Percentiles rank a stretch among this genome's conserved stretches.
Evolutionary conservation across 768 basidiomycete species (phyloP).

Genomic region (Mycena venus): DNA sequence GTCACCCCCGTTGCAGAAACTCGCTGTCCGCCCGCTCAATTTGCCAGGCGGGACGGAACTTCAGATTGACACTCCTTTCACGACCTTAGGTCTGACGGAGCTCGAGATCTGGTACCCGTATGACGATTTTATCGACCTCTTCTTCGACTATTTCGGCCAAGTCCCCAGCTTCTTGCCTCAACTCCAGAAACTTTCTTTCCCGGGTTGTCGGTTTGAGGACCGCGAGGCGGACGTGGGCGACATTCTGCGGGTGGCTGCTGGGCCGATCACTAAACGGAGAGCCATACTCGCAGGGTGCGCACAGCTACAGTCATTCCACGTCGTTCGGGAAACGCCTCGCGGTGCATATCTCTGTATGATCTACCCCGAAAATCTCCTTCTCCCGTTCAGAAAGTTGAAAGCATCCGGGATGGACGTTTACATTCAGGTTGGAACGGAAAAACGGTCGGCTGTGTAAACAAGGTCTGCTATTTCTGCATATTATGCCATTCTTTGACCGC

Average conservation of each 20-base stretch:
- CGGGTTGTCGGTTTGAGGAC: background rate
- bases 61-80: no score
- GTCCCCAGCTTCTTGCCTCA: background rate
- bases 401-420: background rate
- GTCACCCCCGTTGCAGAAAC: no score
- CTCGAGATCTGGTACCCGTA: background rate
- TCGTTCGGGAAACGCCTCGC: background rate
- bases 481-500: no score
- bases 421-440: background rate
- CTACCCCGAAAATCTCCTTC: background rate
- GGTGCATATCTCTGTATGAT: background rate
- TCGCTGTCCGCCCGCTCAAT: background rate
- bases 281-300: background rate
- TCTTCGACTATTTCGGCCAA: background rate
- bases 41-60: background rate
- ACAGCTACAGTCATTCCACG: constrained; percentile 2
- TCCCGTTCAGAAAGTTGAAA: background rate
- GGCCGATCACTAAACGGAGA: background rate
- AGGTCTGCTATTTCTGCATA: no score
- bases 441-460: no score
- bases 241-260: background rate
- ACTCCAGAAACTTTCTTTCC: constrained; percentile 3
- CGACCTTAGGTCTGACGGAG: background rate
- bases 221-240: no score
- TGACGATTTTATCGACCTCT: background rate